Conservation (phyloP, 139 green algal genomes). For the Chlamydomonas applanata region DNA sequence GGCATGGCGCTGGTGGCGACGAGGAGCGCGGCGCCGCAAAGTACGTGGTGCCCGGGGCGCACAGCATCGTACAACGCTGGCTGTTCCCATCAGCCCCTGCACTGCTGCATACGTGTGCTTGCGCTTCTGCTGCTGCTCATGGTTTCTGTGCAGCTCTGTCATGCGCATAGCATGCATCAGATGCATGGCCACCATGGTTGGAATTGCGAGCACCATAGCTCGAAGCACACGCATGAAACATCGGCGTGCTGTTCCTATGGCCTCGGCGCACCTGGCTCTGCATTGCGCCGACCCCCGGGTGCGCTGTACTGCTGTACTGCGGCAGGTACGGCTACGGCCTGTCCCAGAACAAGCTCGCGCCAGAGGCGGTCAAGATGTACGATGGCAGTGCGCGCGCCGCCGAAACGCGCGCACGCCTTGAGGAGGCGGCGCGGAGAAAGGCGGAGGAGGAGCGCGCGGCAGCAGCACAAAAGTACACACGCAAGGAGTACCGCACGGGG, state of each 20-base stretch:
- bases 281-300: too few relatives aligned
- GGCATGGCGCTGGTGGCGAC: background rate
- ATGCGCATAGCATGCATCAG: too few relatives aligned
- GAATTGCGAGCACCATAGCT: too few relatives aligned
- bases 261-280: too few relatives aligned
- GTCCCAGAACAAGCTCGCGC: slow-evolving; percentile 17
- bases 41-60: background rate
- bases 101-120: too few relatives aligned
- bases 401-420: slow-evolving; percentile 57
- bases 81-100: too few relatives aligned
- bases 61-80: too few relatives aligned
- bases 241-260: too few relatives aligned
- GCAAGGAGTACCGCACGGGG: slow-evolving; percentile 57
- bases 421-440: slow-evolving; percentile 56
- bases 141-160: too few relatives aligned
- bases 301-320: background rate
- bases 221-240: too few relatives aligned
- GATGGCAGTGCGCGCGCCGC: slow-evolving; percentile 21
- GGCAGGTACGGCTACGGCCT: slow-evolving; percentile 33
- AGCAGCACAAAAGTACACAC: slow-evolving; percentile 42
- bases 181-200: too few relatives aligned
- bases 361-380: slow-evolving; percentile 6
- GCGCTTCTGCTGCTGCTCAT: too few relatives aligned
- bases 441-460: slow-evolving; percentile 59
- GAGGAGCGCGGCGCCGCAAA: background rate